Base-by-base conservation (phyloP, 2,329 filamentous ascomycete species). In the Arthroderma sp. region DNA sequence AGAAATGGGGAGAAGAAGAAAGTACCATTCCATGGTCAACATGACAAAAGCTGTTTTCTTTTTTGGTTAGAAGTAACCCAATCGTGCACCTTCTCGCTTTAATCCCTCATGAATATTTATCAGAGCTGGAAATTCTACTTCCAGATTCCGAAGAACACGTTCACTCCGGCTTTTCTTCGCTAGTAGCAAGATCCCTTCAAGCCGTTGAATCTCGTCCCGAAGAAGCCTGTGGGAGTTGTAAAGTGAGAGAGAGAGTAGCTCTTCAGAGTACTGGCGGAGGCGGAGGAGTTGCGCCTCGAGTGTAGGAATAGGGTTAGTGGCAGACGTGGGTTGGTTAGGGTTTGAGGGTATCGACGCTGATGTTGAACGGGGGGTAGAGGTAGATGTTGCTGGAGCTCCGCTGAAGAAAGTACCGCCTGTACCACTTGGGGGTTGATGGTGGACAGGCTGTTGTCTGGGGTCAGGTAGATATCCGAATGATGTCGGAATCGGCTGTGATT, bases 151-250 rank as follows among this genome's bases (percentile, higher is more conserved):
- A 25, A 62, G 44, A 9, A 62, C 44, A 17, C 56, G 53, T 44
- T 62, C 58, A 38, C 61, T 57, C 6, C 61, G 59, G 23, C 61
- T 59, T 9, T 55, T 56, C 35, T 56, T 61, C 2, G 61, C 58
- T 4, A 61, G 35, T 5, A 54, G 28, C 7, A 62, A 35, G 2
- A 13, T 58, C 1, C 58, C 41, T 47, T 67, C 63, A 19, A 65
- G 25, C 31, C 60, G 56, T 13, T 43, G 49, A 38, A 65, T 63
- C 17, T 63, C 61, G 11, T 66, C 61, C 9, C 63, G 55, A 11
- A 66, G 51, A 28, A 62, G 61, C 7, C 60, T 61, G 39, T 66
- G 64, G 2, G 65, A 66, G 1, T 66, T 64, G 17, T 63, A 59
- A 23, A 66, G 49, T 13, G 62, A 65, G 25, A 66, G 62, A 28